phyloP scores from a whole-genome alignment of 73 alveolate genomes.

The Stentor coeruleus region DNA sequence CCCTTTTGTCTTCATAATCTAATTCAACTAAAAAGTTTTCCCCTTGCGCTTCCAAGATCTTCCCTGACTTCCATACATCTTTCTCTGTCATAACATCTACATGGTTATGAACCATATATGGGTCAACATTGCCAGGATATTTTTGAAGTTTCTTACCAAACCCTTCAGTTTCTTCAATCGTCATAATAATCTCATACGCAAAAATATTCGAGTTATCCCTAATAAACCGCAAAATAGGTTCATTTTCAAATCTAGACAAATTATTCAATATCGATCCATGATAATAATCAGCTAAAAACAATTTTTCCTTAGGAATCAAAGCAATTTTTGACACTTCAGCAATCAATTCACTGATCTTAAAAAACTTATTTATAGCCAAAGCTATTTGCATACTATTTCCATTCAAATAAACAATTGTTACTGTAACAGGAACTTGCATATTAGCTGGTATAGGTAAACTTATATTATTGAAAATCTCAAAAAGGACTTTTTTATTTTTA shows the following conservation, averaged over 20 bases:
- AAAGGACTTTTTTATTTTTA: constrained; percentile 28
- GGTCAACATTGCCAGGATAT: not conserved
- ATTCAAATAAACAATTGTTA: constrained; percentile 20
- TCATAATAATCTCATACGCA: constrained; percentile 37
- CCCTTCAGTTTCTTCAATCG: constrained; percentile 31
- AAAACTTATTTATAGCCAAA: not conserved
- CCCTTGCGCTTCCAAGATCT: not conserved
- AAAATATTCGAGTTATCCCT: constrained; percentile 26
- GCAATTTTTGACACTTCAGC: not conserved
- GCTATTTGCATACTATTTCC: not conserved
- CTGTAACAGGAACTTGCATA: constrained; percentile 31
- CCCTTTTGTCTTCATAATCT: not conserved
- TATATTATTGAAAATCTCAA: constrained; percentile 41
- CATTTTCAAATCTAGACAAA: not conserved
- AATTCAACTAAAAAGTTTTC: not conserved
- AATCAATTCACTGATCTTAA: not conserved
- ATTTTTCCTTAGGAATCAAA: not conserved
- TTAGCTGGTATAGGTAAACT: constrained; percentile 45
- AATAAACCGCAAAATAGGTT: not conserved
- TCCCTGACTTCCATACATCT: not conserved
- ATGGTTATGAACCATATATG: constrained; percentile 21
- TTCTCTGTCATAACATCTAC: constrained; percentile 33
- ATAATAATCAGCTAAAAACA: not conserved
- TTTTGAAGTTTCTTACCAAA: constrained; percentile 22
- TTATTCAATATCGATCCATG: not conserved